Conservation (phyloP, 805 yeast species). For the Schwanniomyces vanrijiae region DNA sequence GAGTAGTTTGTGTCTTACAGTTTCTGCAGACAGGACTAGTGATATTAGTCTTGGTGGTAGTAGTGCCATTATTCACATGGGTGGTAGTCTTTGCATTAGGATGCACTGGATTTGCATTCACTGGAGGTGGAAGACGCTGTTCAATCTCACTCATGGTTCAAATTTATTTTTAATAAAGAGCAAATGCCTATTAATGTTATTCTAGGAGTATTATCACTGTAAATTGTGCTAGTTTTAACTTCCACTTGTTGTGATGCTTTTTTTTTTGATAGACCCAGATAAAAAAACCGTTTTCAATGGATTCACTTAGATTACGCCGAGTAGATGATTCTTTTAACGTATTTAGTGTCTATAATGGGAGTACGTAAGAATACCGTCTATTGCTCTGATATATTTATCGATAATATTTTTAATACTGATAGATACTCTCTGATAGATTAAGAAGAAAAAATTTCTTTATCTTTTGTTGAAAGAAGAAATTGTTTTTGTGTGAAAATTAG, state of each 20-base stretch:
- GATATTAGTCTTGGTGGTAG: slow-evolving; percentile 63
- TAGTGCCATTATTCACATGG: slow-evolving; percentile 56
- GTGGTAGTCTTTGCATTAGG: slow-evolving; percentile 67
- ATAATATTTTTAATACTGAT: not conserved
- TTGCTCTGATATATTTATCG: not conserved
- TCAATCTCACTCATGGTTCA: slow-evolving; percentile 16
- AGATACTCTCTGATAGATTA: not conserved
- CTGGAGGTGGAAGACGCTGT: slow-evolving; percentile 13
- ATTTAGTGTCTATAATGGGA: not conserved
- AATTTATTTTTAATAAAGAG: not conserved
- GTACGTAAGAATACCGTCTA: not conserved
- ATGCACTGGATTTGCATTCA: slow-evolving; percentile 37
- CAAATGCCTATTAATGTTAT: not conserved
- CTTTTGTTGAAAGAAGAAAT: slow-evolving; percentile 2
- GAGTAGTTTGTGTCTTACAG: slow-evolving; percentile 91
- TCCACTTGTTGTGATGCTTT: not conserved
- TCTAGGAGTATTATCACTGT: not conserved
- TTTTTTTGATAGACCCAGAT: not conserved
- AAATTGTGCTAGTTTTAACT: not conserved
- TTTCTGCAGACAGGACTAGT: slow-evolving; percentile 78
- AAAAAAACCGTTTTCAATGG: not conserved
- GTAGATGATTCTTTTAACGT: not conserved
- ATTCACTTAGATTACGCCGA: not conserved
- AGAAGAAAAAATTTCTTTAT: slow-evolving; percentile 5
- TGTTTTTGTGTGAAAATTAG: slow-evolving; percentile 8